phyloP scores from a whole-genome alignment of 805 yeast genomes.

The Blastobotrys chiropterorum region DNA sequence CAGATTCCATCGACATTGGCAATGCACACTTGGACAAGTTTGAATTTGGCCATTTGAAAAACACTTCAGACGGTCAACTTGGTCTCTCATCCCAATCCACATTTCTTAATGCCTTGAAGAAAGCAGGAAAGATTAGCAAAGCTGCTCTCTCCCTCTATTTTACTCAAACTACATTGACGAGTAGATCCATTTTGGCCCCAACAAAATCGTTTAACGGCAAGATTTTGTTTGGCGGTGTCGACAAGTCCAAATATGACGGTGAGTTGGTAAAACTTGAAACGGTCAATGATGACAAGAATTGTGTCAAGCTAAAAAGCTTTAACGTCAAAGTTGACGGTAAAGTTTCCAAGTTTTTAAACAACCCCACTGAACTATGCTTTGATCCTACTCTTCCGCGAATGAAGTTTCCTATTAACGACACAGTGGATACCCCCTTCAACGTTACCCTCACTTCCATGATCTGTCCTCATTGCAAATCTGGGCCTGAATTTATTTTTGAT shows the following conservation, averaged over 20 bases:
- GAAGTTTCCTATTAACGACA: not conserved
- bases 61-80: not conserved
- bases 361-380: not conserved
- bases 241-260: not conserved
- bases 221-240: not conserved
- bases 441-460: not conserved
- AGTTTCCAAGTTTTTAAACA: not conserved
- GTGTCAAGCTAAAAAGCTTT: not conserved
- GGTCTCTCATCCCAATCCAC: not conserved
- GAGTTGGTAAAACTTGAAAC: not conserved
- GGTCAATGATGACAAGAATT: not conserved
- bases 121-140: not conserved
- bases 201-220: not conserved
- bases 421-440: not conserved
- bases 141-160: not conserved
- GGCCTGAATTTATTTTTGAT: not conserved
- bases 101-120: not conserved
- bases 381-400: not conserved
- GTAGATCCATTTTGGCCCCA: not conserved
- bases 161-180: not conserved
- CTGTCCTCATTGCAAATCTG: not conserved
- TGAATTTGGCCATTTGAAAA: not conserved
- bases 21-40: not conserved
- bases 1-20: not conserved
- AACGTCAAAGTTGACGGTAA: not conserved